Conservation (phyloP, 352 stramenopile species). For the Blastocystis sp. region DNA sequence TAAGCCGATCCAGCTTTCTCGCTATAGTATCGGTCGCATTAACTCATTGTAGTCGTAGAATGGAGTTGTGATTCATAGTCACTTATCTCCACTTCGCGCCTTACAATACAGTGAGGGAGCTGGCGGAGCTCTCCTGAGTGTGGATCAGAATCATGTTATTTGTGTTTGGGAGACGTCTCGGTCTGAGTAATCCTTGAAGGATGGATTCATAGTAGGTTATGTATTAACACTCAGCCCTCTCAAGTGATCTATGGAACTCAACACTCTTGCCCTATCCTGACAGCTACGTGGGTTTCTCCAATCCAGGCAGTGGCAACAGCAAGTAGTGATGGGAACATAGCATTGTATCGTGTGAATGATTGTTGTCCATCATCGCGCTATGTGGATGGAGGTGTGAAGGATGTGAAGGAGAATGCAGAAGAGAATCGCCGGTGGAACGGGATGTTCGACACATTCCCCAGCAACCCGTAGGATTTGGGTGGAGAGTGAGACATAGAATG, state of each 20-base stretch:
- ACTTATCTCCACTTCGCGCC: not conserved
- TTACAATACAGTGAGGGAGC: slow-evolving; percentile 2
- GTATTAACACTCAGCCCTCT: slow-evolving; percentile 11
- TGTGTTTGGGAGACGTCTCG: slow-evolving; percentile 46
- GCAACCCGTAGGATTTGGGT: not conserved
- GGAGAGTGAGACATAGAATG: not conserved
- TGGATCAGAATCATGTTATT: not conserved
- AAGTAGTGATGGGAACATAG: not conserved
- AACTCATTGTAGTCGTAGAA: not conserved
- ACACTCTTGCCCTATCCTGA: not conserved
- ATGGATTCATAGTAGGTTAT: slow-evolving; percentile 4
- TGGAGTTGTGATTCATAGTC: not conserved
- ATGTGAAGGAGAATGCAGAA: not conserved
- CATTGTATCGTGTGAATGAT: not conserved
- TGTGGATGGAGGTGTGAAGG: not conserved
- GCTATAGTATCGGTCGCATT: not conserved
- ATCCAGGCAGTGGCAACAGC: not conserved
- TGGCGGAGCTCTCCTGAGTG: not conserved
- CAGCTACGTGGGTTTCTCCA: not conserved
- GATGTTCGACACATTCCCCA: slow-evolving; percentile 21
- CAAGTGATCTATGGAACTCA: slow-evolving; percentile 39
- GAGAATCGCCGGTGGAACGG: not conserved
- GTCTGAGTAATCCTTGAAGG: not conserved
- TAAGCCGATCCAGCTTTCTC: not conserved
- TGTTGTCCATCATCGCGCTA: not conserved